Conservation (phyloP, 2,329 filamentous ascomycete species). For the Aspergillus quadricinctus region DNA sequence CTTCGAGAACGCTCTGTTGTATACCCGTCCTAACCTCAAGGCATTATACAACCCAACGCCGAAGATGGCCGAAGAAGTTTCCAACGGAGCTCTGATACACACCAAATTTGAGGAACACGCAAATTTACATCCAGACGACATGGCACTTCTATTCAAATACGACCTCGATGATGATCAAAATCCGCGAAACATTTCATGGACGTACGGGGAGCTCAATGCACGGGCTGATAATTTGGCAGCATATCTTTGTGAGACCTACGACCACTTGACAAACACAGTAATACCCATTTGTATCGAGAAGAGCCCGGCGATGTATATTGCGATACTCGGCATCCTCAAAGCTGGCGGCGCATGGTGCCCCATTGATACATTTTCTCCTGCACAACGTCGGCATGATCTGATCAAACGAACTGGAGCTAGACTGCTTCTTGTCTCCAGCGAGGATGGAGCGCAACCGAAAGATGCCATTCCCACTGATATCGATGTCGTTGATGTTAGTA, state of each 20-base stretch:
- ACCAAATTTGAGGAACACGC: slow-evolving; percentile 27
- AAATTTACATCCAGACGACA: slow-evolving; percentile 16
- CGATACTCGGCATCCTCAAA: slow-evolving; percentile 42
- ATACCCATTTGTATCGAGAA: slow-evolving; percentile 40
- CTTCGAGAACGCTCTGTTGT: slow-evolving; percentile 15
- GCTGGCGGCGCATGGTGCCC: slow-evolving; percentile 41
- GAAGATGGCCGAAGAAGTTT: slow-evolving; percentile 6
- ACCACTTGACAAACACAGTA: slow-evolving; percentile 18
- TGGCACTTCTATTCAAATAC: slow-evolving; percentile 27
- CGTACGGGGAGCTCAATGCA: slow-evolving; percentile 34
- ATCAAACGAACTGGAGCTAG: slow-evolving; percentile 32
- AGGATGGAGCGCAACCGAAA: slow-evolving; percentile 17
- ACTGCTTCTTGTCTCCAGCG: slow-evolving; percentile 24
- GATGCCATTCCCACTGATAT: slow-evolving; percentile 25
- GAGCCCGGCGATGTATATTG: slow-evolving; percentile 34
- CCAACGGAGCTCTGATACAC: slow-evolving; percentile 19
- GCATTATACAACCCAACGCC: slow-evolving; percentile 18
- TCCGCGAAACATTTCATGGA: slow-evolving; percentile 22
- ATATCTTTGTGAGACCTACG: slow-evolving; percentile 23
- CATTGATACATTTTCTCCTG: slow-evolving; percentile 37
- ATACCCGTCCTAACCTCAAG: slow-evolving; percentile 12
- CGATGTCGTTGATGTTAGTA: slow-evolving; percentile 26
- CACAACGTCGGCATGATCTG: slow-evolving; percentile 36
- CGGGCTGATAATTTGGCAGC: slow-evolving; percentile 31
- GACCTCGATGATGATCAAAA: slow-evolving; percentile 19